Evolutionary conservation across 2,329 filamentous ascomycete species (phyloP).

Genomic region (Blastomyces percursus): DNA sequence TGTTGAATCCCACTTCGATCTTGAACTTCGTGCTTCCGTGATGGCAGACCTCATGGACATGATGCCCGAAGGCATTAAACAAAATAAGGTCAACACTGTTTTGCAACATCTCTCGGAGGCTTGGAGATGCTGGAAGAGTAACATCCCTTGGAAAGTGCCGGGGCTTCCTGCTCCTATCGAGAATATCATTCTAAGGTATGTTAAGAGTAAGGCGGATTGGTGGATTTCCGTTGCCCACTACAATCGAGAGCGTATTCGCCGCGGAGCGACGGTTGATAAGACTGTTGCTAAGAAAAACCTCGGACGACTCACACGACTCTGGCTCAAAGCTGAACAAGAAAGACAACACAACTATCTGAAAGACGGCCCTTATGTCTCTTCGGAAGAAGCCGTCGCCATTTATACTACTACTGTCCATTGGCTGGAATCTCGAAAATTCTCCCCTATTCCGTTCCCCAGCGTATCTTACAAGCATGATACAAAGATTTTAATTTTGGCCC

Average conservation of each 20-base stretch:
- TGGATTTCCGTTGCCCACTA: slow-evolving; percentile 99
- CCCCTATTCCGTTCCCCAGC: slow-evolving; percentile 95
- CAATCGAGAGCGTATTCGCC: slow-evolving; percentile 90
- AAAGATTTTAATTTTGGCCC: slow-evolving; percentile 90
- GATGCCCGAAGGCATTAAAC: slow-evolving; percentile 99
- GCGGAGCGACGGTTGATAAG: slow-evolving; percentile 96
- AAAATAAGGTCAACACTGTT: slow-evolving; percentile 98
- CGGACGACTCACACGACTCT: slow-evolving; percentile 82
- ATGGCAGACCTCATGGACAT: slow-evolving; percentile 99
- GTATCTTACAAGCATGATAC: slow-evolving; percentile 99
- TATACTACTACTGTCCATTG: slow-evolving; percentile 98
- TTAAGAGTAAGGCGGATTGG: slow-evolving; percentile 99
- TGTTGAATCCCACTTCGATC: slow-evolving; percentile 95
- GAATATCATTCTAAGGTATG: slow-evolving; percentile 96
- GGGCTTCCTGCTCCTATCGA: slow-evolving; percentile 93
- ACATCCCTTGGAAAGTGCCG: slow-evolving; percentile 98
- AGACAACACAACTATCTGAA: slow-evolving; percentile 99
- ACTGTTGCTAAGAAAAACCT: slow-evolving; percentile 99
- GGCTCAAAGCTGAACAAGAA: slow-evolving; percentile 97
- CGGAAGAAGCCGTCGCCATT: slow-evolving; percentile 95
- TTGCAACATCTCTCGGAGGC: slow-evolving; percentile 95
- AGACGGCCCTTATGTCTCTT: slow-evolving; percentile 95
- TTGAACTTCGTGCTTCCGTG: slow-evolving; percentile 92
- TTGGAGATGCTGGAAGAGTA: slow-evolving; percentile 99
- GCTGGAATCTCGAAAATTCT: slow-evolving; percentile 96